Evolutionary conservation across 805 yeast genomes (phyloP), one percentile per base, ranked within the genome.

Genomic region (Hemisphaericaspora nanyangensis): DNA sequence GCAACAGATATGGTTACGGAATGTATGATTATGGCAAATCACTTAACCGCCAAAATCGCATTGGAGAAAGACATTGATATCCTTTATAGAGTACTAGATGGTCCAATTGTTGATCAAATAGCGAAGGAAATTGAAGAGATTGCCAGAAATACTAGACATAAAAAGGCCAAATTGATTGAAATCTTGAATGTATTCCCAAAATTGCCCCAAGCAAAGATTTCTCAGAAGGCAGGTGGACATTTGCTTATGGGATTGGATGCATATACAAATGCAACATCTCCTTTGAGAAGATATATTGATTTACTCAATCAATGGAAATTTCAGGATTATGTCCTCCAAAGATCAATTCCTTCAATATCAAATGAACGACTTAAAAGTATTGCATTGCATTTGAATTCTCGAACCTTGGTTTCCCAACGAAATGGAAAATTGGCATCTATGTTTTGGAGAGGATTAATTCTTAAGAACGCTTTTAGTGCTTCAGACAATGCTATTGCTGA

Each of bases 231-330:
- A 16, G 33, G 17, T 4, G 22, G 15, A n/a, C 44, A 40, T 37
- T 37, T 32, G n/a, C 40, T 35, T 17, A 60, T 88, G 19, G 95
- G 90, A 3, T 60, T 85, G 7, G 56, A 61, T 0, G 55, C 63
- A 5, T 88, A 90, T 52, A 70, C 83, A 5, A 84, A 87, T 15
- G 82, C 85, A 7, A 90, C 98, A 0, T 89, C 97, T 0, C 98
- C 99, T 2, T 65, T 93, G 46, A 71, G 98, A 56, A 68, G 98
- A 47, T 84, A 76, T 48, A 80, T 84, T 6, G 98, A 91, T 56
- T 60, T 89, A 44, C 57, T 89, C 7, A 82, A 82, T 51, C 97
- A 90, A 52, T 76, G 90, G 77, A 91, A 85, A 50, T 45, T 86
- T 30, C 59, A 58, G 40, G 47, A 44, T 7, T 43, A 38, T 44